Evolutionary conservation across 1,284 basidiomycete species (phyloP), one percentile per base, ranked within the genome.

Genomic region (Bothia castanella): DNA sequence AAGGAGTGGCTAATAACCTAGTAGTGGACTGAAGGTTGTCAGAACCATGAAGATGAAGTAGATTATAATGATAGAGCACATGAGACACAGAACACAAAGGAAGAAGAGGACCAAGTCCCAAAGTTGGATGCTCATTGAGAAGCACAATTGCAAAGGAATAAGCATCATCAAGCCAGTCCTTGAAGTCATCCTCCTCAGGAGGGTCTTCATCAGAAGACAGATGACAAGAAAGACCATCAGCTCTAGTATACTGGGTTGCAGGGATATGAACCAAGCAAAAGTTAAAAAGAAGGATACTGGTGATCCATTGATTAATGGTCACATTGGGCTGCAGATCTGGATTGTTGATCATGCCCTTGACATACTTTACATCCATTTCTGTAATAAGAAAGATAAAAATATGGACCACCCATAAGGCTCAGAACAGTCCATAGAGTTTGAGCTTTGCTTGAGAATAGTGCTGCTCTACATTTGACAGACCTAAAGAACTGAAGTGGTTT

Each of bases 261-360:
- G 36, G 23, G 2, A 40, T 16, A 27, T 40, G 38, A 9, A 7
- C 5, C 4, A 43, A 9, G 0, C 56, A 52, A 46, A 75, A 74
- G 13, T 62, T 51, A 43, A 74, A 75, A 0, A 73, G 45, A 1
- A 55, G 38, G 0, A 77, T 75, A 0, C 60, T 58, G 0, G 62
- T 56, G 6, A 77, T 73, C 72, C 75, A 77, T 0, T 61, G 41
- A 39, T 75, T 76, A 3, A 75, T 71, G 1, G 63, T 60, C 0
- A 62, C 61, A 9, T 60, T 69, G 0, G 70, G 73, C 0, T 63
- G 55, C 0, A 56, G 17, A 1, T 57, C 42, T 0, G 32, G 53
- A 4, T 57, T 57, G 0, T 55, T 58, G 11, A 58, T 48, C 55
- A 57, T 57, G 0, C 46, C 44, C 6, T 57, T 44, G 5, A 57